Conservation (phyloP, 495 filamentous ascomycete species). For the Penicillium psychrofluorescens region DNA sequence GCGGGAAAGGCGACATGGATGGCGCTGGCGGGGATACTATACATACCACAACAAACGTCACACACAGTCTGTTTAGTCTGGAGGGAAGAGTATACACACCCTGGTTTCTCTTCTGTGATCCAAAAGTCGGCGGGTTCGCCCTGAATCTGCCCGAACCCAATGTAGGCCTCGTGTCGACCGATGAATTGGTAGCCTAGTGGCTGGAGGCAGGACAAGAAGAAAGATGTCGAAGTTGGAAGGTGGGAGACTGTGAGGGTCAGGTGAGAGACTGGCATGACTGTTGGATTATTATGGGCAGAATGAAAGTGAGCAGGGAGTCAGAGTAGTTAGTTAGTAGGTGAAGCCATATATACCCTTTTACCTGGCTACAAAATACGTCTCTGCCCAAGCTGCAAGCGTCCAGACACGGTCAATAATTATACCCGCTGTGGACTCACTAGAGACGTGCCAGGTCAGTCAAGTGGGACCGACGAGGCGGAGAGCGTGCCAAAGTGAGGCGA, state of each 20-base stretch:
- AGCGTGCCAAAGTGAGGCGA: too few relatives aligned
- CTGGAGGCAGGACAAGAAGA: conserved; percentile 69
- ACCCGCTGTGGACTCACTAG: too few relatives aligned
- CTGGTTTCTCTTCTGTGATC: conserved; percentile 47
- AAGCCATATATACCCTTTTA: too few relatives aligned
- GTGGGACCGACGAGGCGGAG: too few relatives aligned
- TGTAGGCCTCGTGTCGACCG: conserved; percentile 41
- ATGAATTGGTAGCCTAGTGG: conserved; percentile 71
- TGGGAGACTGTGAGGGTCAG: conserved; percentile 62
- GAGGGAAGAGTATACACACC: conserved; percentile 26
- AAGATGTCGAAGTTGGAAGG: conserved; percentile 70
- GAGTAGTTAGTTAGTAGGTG: conserved; percentile 1
- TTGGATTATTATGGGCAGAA: background rate
- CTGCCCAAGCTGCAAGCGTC: too few relatives aligned
- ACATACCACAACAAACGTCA: background rate
- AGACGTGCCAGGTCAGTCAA: too few relatives aligned
- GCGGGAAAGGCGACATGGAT: conserved; percentile 55
- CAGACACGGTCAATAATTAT: too few relatives aligned
- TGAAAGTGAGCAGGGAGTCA: background rate
- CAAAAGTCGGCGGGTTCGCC: conserved; percentile 51
- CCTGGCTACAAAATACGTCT: too few relatives aligned
- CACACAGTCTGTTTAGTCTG: too few relatives aligned
- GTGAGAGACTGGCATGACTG: conserved; percentile 51
- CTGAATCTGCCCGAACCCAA: conserved; percentile 49
- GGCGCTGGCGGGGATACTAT: conserved; percentile 40